Evolutionary conservation across 495 filamentous ascomycete genomes (phyloP).

Genomic region (Aspergillus egyptiacus): DNA sequence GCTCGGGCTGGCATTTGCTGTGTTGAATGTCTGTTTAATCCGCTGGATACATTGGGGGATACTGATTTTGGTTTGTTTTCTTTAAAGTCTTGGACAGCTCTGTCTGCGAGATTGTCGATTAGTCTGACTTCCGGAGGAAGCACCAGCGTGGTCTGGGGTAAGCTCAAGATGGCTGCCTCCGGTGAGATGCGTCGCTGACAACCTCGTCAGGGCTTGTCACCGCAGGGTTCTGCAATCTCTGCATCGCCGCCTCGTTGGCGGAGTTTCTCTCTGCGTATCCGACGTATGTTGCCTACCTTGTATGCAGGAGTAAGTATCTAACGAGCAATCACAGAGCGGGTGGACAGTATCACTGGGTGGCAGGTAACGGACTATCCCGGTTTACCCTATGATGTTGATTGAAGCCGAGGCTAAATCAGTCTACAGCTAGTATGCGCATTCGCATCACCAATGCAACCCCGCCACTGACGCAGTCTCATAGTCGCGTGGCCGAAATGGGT

Average conservation of each 20-base stretch:
- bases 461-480: too few relatives aligned
- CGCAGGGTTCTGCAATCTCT: conserved; percentile 66
- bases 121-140: conserved; percentile 45
- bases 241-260: conserved; percentile 63
- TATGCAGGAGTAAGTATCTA: not conserved
- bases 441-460: too few relatives aligned
- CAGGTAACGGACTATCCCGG: conserved; percentile 29
- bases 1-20: conserved; percentile 50
- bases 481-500: conserved; percentile 53
- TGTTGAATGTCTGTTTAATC: conserved; percentile 40
- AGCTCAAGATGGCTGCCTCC: conserved; percentile 3
- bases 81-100: conserved; percentile 51
- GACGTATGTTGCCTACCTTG: conserved; percentile 38
- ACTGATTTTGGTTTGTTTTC: too few relatives aligned
- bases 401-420: too few relatives aligned
- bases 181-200: too few relatives aligned
- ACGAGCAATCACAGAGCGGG: conserved; percentile 39
- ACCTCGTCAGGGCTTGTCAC: conserved; percentile 57
- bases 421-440: too few relatives aligned
- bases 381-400: too few relatives aligned
- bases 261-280: conserved; percentile 71
- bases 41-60: conserved; percentile 8
- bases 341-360: conserved; percentile 74
- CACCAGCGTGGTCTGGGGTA: conserved; percentile 47
- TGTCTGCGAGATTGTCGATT: conserved; percentile 44